Evolutionary conservation across 2,329 filamentous ascomycete species (phyloP), one percentile per base, ranked within the genome.

Genomic region (Ceratocystis papillata): DNA sequence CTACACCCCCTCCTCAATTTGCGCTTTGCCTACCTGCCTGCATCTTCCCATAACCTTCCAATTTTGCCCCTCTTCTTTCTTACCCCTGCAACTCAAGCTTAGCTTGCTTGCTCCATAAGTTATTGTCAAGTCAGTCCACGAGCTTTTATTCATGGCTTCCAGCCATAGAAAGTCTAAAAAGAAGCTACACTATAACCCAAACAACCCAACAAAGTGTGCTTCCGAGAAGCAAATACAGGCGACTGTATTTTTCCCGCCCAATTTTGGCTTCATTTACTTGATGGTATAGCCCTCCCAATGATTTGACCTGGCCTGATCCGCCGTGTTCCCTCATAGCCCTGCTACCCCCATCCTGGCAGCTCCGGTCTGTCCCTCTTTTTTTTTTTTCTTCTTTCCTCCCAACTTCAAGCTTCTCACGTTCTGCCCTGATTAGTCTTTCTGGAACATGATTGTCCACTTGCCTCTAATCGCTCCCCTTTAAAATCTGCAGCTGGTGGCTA

Each of bases 311-410:
- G 28, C 28, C 53, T 59, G 53, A 59, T 59, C 53, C 28, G 53
- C 28, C 33, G 53, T 30, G 22, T 20, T 37, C 37, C 28, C 53
- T 33, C 53, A 59, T 33, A 59, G 53, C 53, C 53, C 53, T 59
- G 53, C 28, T 30, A 37, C 53, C 53, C 53, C 53, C 53, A 59
- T 30, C 53, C 53, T 59, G 28, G 53, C 53, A 59, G 53, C 53
- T 59, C 53, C 28, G 53, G 53, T 59, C 53, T 59, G 53, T 59
- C 53, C 53, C 53, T 59, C 53, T 59, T 59, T 33, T 59, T 55
- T 55, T 55, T 57, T 53, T 53, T 53, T 37, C 10, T 37, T 37
- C 25, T 59, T 37, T 59, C 53, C 53, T 37, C 53, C 53, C 53
- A 59, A 59, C 53, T 59, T 30, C 53, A 59, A 59, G 53, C 53